Base-by-base conservation (phyloP, 768 basidiomycete species). In the Hericium rajendrae region DNA sequence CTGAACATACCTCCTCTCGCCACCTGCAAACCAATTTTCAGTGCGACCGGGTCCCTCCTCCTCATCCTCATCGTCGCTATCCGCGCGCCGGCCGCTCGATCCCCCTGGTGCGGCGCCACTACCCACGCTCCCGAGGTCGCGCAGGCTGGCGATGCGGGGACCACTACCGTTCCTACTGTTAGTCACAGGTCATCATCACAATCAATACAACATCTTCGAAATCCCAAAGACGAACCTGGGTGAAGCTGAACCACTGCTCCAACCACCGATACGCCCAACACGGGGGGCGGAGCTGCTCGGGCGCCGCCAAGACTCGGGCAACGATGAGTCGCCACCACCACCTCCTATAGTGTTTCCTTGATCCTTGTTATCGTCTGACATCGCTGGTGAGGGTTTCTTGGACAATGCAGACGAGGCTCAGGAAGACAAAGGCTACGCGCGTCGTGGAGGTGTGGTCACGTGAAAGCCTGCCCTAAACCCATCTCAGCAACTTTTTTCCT, bases 11-110 rank as follows among this genome's bases (percentile, higher is more conserved):
- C 92, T 94, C 66, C 91, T 76, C 69, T 95, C 95, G 0, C 95
- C 95, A n/a, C 95, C 95, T 3, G 95, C 86, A 70, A 91, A 98
- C 79, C 86, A 90, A 16, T 78, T 77, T 38, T 77, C 75, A 4
- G 72, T 73, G 6, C 74, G 75, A 39, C 78, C 78, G 3, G 75
- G 75, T 11, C 76, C 78, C 1, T 82, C 82, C 28, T 81, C 82
- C 13, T 79, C 78, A 51, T 77, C 77, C 55, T 75, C 76, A 6
- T 73, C 72, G 32, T 64, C 70, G 62, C 63, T 65, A 43, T 55
- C 64, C n/a, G 63, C 43, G 51, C 55, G 54, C 41, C 48, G 56
- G 64, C 26, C 58, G 49, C 26, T 22, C 22, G 48, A 49, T 32
- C 38, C 26, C 3, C 48, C 50, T 39, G 43, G 55, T 49, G 57